Conservation (phyloP, 768 basidiomycete species). For the Pleurotus djamor region DNA sequence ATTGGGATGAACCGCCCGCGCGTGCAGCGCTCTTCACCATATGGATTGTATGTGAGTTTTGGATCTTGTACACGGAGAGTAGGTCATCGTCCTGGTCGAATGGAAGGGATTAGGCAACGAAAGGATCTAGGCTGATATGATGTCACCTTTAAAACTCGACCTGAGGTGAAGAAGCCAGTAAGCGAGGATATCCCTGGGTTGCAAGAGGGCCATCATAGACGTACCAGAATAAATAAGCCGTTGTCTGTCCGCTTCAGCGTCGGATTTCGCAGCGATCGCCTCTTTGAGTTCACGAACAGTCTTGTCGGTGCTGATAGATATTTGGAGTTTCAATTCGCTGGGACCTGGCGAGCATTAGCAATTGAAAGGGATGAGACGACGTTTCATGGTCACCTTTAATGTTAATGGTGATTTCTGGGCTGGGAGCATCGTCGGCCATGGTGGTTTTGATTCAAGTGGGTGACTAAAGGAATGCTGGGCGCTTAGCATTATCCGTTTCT, state of each 20-base stretch:
- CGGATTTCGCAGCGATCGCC: conserved; percentile 80
- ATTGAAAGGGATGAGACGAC: background rate
- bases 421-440: conserved; percentile 46
- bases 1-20: conserved; percentile 34
- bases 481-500: background rate
- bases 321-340: conserved; percentile 89
- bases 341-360: conserved; percentile 50
- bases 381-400: conserved; percentile 52
- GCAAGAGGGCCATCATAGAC: conserved; percentile 15
- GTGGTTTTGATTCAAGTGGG: conserved; percentile 16
- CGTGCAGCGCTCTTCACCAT: conserved; percentile 88
- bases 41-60: conserved; percentile 84
- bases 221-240: conserved; percentile 89
- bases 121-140: conserved; percentile 1
- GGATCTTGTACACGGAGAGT: conserved; percentile 87
- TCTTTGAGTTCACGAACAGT: conserved; percentile 90
- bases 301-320: conserved; percentile 79
- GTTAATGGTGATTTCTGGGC: conserved; percentile 60
- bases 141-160: conserved; percentile 69
- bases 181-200: background rate
- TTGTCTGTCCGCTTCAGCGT: conserved; percentile 85
- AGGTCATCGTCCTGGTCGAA: conserved; percentile 71
- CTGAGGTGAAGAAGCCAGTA: conserved; percentile 25
- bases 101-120: background rate
- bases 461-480: background rate